Base-by-base conservation (phyloP, 2,329 filamentous ascomycete species). In the Fusarium sulawesiense region DNA sequence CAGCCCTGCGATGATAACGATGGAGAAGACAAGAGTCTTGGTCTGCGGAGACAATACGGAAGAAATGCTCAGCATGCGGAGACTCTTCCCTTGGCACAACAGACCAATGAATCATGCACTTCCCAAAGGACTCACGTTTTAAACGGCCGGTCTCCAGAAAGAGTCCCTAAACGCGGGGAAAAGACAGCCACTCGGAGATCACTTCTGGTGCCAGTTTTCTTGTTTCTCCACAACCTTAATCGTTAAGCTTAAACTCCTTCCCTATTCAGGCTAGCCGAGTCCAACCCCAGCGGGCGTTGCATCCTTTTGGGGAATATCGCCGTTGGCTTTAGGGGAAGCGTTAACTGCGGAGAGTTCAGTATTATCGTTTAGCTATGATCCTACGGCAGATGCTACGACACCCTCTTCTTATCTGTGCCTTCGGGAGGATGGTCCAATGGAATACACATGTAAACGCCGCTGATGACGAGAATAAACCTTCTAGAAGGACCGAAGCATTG, bases 241-340 rank as follows among this genome's bases (percentile, higher is more conserved):
- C 54, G 14, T 66, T 66, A 66, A 66, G 54, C 63, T 66, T 66
- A 60, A 21, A 56, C 63, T 56, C 64, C 66, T 67, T 70, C 67
- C 67, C 27, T 13, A 51, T 68, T 51, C 8, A 51, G 67, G 49
- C 27, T 30, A 20, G 34, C 32, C 27, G 6, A 8, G 11, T 6
- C 20, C 14, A 53, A 32, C 18, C 27, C 13, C 14, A 63, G 45
- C 66, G 58, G 67, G 54, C 67, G 67, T 49, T 50, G 27, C 29
- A 27, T 13, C 32, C 6, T 41, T 32, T 53, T 23, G 27, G 51
- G 66, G 58, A 70, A 53, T 70, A 27, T 59, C 66, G 57, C 67
- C 49, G 49, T 27, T 51, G 16, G 6, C 12, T 23, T 41, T 59
- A 34, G 32, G 41, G 23, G 45, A 42, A 18, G 42, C 25, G 11